Conservation (phyloP, 2,329 filamentous ascomycete genomes). For the Arthrobotrys pseudoclavata region DNA sequence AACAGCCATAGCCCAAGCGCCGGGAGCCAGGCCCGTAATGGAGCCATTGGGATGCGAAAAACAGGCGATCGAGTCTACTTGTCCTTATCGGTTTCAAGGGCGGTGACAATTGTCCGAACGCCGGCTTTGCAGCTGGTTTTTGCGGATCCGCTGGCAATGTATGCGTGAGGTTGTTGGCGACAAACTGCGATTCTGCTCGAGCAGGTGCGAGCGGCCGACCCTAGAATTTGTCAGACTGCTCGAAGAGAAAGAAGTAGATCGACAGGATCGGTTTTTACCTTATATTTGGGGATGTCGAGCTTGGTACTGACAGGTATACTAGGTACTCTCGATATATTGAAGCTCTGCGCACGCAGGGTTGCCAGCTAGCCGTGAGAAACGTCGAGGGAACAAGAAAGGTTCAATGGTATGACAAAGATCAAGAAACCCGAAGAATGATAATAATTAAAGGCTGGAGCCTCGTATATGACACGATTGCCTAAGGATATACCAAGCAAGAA, state of each 20-base stretch:
- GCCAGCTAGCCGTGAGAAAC: neutral
- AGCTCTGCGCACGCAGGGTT: neutral
- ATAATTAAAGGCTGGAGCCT: neutral
- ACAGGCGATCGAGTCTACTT: slow-evolving; percentile 28
- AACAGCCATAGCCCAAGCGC: slow-evolving; percentile 55
- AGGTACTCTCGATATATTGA: neutral
- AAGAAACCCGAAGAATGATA: neutral
- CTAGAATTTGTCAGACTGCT: neutral
- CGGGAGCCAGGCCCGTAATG: slow-evolving; percentile 53
- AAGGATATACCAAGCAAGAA: slow-evolving; percentile 6
- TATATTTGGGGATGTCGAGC: neutral
- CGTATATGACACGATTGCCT: slow-evolving; percentile 46
- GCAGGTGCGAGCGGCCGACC: neutral
- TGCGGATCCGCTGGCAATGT: neutral
- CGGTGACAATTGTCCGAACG: slow-evolving; percentile 46
- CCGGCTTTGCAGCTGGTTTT: neutral
- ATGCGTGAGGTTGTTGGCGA: slow-evolving; percentile 8
- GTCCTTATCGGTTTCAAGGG: slow-evolving; percentile 44
- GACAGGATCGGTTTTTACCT: neutral
- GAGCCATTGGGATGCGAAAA: slow-evolving; percentile 39
- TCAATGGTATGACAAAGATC: neutral
- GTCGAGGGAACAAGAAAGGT: neutral
- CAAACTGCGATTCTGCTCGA: neutral
- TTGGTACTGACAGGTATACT: neutral
- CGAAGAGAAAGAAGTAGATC: neutral